These are phyloP conservation scores for Aphanomyces euteiches DNA, from an alignment of 352 stramenopile species.

Conservation along the genomic window DNA sequence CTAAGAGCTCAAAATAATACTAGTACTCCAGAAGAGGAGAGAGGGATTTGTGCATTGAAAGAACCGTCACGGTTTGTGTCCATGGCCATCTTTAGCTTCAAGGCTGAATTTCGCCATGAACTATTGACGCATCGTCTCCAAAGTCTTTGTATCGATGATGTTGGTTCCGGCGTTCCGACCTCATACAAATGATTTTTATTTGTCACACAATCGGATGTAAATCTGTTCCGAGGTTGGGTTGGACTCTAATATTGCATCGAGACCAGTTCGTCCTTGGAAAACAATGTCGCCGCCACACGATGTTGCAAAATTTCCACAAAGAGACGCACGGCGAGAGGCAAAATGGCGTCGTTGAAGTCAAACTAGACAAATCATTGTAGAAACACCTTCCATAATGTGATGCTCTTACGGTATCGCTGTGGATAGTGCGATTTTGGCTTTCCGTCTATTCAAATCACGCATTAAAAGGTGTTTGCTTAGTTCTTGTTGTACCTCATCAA, in stretches of 20 bases:
- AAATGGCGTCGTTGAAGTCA: constrained; percentile 83
- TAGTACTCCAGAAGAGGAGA: no score
- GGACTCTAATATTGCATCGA: constrained; percentile 44
- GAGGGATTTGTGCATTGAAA: no score
- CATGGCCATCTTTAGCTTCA: no score
- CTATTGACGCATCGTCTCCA: no score
- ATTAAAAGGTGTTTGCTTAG: constrained; percentile 31
- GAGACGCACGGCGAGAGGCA: constrained; percentile 64
- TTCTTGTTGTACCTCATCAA: constrained; percentile 40
- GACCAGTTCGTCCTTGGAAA: constrained; percentile 54
- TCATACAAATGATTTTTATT: no score
- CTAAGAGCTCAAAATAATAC: no score
- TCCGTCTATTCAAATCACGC: background rate
- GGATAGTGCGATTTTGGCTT: constrained; percentile 48
- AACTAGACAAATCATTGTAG: constrained; percentile 30
- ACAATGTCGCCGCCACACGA: constrained; percentile 60
- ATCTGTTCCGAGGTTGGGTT: no score
- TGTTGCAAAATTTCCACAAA: constrained; percentile 74
- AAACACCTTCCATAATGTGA: background rate
- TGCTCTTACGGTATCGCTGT: constrained; percentile 49
- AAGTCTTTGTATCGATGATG: no score
- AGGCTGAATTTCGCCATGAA: no score
- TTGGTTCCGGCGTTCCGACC: no score
- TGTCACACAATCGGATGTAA: no score
- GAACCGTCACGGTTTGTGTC: no score